A percentile compares a stretch with the other conserved stretches of the same genome.
Evolutionary conservation across 2,329 filamentous ascomycete species (phyloP).

Genomic region (Colletotrichum tabaci): DNA sequence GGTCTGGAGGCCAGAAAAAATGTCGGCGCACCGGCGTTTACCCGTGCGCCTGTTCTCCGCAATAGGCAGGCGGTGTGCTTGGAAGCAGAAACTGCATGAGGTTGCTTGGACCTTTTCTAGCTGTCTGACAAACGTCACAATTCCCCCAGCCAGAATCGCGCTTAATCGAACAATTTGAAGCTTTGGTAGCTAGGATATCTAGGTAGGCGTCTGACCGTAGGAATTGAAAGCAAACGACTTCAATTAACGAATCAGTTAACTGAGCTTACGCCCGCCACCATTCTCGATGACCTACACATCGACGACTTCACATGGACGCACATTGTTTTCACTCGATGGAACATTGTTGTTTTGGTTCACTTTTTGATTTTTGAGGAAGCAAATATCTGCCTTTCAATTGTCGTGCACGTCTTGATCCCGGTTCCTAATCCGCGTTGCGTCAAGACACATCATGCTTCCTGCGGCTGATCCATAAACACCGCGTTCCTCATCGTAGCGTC

Average conservation of each 20-base stretch:
- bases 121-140: neutral
- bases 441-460: constrained; percentile 39
- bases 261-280: too few relatives aligned
- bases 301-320: too few relatives aligned
- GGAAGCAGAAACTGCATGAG: neutral
- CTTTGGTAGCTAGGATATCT: neutral
- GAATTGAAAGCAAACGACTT: too few relatives aligned
- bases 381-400: constrained; percentile 34
- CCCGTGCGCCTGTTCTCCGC: neutral
- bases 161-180: neutral
- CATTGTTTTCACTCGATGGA: too few relatives aligned
- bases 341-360: constrained; percentile 21
- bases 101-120: neutral
- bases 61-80: constrained; percentile 27
- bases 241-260: too few relatives aligned
- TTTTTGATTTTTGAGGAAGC: constrained; percentile 38
- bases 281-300: too few relatives aligned
- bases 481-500: constrained; percentile 40
- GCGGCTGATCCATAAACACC: constrained; percentile 34
- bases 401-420: constrained; percentile 37
- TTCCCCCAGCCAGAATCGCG: neutral
- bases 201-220: too few relatives aligned
- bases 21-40: constrained; percentile 30
- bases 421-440: constrained; percentile 37
- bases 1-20: constrained; percentile 33